Conservation (phyloP, 495 filamentous ascomycete genomes). For the Podospora conica region DNA sequence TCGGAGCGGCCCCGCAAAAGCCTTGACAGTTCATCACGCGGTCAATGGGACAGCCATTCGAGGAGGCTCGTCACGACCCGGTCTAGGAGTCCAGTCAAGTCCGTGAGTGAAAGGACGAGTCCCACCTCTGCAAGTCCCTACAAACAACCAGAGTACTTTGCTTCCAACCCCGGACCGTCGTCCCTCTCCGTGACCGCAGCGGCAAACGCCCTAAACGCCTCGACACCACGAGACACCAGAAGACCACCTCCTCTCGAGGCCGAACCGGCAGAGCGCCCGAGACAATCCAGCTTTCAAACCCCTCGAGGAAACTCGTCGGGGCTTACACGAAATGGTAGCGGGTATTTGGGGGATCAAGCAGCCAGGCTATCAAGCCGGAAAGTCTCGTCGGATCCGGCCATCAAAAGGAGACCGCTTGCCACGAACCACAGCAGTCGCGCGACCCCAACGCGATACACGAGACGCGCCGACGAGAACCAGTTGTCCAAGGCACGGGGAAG, state of each 20-base stretch:
- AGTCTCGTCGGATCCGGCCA: neutral
- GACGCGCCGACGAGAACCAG: neutral
- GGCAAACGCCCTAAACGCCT: slow-evolving; percentile 39
- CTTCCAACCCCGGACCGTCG: slow-evolving; percentile 19
- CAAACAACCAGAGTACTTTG: slow-evolving; percentile 23
- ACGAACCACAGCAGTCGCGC: neutral
- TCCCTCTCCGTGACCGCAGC: slow-evolving; percentile 42
- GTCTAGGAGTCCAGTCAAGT: slow-evolving; percentile 19
- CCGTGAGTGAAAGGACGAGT: slow-evolving; percentile 17
- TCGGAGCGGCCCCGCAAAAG: slow-evolving; percentile 23
- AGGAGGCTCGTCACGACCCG: slow-evolving; percentile 33
- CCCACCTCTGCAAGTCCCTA: slow-evolving; percentile 15
- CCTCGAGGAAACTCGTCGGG: neutral
- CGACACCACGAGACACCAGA: slow-evolving; percentile 16
- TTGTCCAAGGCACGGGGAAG: neutral
- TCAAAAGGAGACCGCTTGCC: slow-evolving; percentile 15
- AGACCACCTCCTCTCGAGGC: neutral
- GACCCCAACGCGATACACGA: neutral
- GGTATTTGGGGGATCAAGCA: neutral
- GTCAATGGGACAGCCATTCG: slow-evolving; percentile 42
- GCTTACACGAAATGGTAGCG: neutral
- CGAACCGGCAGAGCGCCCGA: neutral
- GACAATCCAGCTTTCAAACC: neutral
- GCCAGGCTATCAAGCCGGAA: neutral
- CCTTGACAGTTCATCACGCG: slow-evolving; percentile 17